Conservation (phyloP, 2,329 filamentous ascomycete genomes). For the Tolypocladium ovalisporum region DNA sequence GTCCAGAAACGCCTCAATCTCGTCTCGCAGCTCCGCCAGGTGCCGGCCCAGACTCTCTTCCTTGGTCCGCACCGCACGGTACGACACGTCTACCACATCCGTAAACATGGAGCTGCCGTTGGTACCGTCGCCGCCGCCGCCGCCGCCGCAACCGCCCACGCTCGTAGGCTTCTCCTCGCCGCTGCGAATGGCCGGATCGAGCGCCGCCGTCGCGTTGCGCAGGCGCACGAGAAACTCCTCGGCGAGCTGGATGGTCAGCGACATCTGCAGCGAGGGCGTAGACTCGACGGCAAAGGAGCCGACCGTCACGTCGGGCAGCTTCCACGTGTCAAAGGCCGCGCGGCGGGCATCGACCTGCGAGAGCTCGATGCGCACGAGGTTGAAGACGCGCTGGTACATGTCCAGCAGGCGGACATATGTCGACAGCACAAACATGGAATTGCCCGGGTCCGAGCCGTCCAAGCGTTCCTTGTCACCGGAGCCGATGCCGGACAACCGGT, state of each 20-base stretch:
- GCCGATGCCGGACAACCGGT: conserved; percentile 10
- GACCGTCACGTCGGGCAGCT: conserved; percentile 28
- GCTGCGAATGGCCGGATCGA: conserved; percentile 13
- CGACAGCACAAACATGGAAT: conserved; percentile 26
- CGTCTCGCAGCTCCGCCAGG: conserved; percentile 19
- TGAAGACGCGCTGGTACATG: conserved; percentile 28
- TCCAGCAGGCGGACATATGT: conserved; percentile 28
- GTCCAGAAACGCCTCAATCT: conserved; percentile 22
- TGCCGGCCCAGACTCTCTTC: conserved; percentile 22
- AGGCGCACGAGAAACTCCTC: conserved; percentile 28
- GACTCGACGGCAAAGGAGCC: conserved; percentile 28
- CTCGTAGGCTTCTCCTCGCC: conserved; percentile 2
- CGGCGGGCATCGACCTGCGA: conserved; percentile 12
- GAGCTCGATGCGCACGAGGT: conserved; percentile 22
- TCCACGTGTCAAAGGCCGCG: conserved; percentile 23
- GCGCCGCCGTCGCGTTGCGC: conserved; percentile 16
- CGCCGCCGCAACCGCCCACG: not conserved
- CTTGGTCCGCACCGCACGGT: conserved; percentile 18
- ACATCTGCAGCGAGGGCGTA: conserved; percentile 29
- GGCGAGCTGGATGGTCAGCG: conserved; percentile 28
- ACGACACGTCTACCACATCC: conserved; percentile 19
- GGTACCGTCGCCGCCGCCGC: conserved; percentile 1
- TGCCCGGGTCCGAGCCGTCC: conserved; percentile 22
- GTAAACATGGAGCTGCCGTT: conserved; percentile 19
- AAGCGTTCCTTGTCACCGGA: conserved; percentile 7